Conservation (phyloP, 2,329 filamentous ascomycete species). For the Coniella vitis region DNA sequence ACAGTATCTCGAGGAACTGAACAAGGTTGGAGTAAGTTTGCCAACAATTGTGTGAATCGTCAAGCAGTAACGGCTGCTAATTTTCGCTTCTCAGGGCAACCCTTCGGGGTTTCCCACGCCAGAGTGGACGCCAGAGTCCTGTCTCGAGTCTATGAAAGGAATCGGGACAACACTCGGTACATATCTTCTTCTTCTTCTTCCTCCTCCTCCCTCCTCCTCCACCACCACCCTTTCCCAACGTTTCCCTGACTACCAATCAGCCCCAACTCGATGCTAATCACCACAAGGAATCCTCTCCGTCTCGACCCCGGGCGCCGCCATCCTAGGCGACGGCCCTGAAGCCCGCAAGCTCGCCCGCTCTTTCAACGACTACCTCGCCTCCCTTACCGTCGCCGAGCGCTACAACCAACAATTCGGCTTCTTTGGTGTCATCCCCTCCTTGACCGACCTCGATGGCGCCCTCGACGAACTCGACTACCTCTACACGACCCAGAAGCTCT, state of each 20-base stretch:
- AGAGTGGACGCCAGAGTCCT: conserved; percentile 12
- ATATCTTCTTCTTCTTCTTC: neutral
- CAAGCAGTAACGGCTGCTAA: neutral
- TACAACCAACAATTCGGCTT: conserved; percentile 18
- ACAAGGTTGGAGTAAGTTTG: conserved; percentile 7
- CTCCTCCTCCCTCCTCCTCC: neutral
- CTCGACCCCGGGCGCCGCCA: conserved; percentile 11
- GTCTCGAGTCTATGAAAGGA: conserved; percentile 10
- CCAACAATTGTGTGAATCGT: too few relatives aligned
- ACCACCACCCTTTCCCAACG: too few relatives aligned
- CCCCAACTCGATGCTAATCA: neutral
- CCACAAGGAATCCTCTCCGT: conserved; percentile 25
- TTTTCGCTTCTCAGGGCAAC: neutral
- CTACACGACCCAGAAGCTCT: conserved; percentile 19
- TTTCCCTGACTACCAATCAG: too few relatives aligned
- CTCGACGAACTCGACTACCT: conserved; percentile 21
- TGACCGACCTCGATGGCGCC: conserved; percentile 21
- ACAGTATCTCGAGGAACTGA: conserved; percentile 9
- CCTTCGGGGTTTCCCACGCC: conserved; percentile 11
- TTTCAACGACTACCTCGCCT: conserved; percentile 10
- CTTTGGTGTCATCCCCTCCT: conserved; percentile 22
- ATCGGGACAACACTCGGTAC: conserved; percentile 7
- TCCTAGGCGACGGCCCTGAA: conserved; percentile 7
- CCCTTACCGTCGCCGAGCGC: neutral
- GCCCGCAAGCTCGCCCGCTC: conserved; percentile 7